Evolutionary conservation across 768 basidiomycete species (phyloP).

Genomic region (Suillus clintonianus): DNA sequence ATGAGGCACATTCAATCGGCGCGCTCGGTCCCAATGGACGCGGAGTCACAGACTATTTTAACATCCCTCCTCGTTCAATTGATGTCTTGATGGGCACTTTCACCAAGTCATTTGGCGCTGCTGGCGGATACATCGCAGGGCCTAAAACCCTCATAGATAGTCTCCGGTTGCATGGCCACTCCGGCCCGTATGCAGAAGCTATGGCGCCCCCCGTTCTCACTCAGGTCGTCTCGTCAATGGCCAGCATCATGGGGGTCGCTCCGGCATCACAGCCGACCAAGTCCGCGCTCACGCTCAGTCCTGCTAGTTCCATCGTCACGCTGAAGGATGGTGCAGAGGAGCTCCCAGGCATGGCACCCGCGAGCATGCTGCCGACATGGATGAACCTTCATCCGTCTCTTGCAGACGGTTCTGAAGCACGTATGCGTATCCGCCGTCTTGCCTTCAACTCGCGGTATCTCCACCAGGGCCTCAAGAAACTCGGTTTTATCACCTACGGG

Average conservation of each 20-base stretch:
- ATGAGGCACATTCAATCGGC: constrained; percentile 97
- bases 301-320: constrained; percentile 29
- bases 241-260: constrained; percentile 90
- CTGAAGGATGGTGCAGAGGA: constrained; percentile 42
- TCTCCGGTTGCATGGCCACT: constrained; percentile 79
- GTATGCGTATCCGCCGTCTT: constrained; percentile 77
- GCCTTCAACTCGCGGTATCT: constrained; percentile 97
- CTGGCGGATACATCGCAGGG: constrained; percentile 94
- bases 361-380: constrained; percentile 73
- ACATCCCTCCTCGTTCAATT: constrained; percentile 73
- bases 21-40: constrained; percentile 94
- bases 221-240: constrained; percentile 91
- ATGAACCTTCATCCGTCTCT: constrained; percentile 70
- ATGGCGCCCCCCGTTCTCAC: constrained; percentile 90
- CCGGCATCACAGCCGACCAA: constrained; percentile 32
- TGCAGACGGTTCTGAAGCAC: constrained; percentile 83
- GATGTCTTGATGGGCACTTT: constrained; percentile 99
- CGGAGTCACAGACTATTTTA: constrained; percentile 94
- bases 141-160: constrained; percentile 77
- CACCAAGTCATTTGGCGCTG: constrained; percentile 92
- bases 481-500: constrained; percentile 97
- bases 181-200: constrained; percentile 84
- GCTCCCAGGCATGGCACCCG: constrained; percentile 69
- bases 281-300: constrained; percentile 31
- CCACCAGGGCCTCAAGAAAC: constrained; percentile 77